These are phyloP conservation scores for Curvularia eragrostidis DNA, from an alignment of 2,329 filamentous ascomycete genomes.

Conservation along the genomic window DNA sequence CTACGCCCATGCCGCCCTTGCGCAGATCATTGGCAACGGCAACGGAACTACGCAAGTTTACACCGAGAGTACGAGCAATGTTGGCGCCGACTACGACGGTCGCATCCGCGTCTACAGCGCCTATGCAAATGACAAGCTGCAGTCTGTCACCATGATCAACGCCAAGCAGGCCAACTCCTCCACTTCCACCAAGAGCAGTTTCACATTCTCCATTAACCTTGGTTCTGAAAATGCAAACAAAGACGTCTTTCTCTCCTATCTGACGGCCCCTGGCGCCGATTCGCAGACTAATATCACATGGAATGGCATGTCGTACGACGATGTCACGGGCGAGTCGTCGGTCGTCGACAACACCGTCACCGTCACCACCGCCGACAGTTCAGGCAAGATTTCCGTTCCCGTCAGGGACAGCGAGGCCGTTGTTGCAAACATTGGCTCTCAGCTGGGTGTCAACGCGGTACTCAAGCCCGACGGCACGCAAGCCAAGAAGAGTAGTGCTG, in stretches of 20 bases:
- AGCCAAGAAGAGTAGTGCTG: slow-evolving; percentile 38
- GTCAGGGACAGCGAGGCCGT: slow-evolving; percentile 57
- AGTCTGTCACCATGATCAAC: slow-evolving; percentile 57
- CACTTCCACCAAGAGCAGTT: slow-evolving; percentile 44
- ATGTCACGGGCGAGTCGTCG: slow-evolving; percentile 51
- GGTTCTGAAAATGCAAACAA: slow-evolving; percentile 50
- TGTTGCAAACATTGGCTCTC: slow-evolving; percentile 54
- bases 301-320: slow-evolving; percentile 57
- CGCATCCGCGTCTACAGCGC: slow-evolving; percentile 55
- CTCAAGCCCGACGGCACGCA: slow-evolving; percentile 36
- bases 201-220: slow-evolving; percentile 54
- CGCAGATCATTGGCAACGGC: slow-evolving; percentile 57
- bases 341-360: slow-evolving; percentile 43
- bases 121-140: slow-evolving; percentile 54
- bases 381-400: slow-evolving; percentile 33
- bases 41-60: slow-evolving; percentile 56
- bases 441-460: slow-evolving; percentile 45
- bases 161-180: slow-evolving; percentile 53
- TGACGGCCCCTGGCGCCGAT: slow-evolving; percentile 57
- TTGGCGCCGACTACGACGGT: slow-evolving; percentile 49
- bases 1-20: slow-evolving; percentile 60
- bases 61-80: slow-evolving; percentile 38
- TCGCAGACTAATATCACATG: slow-evolving; percentile 53
- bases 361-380: slow-evolving; percentile 34
- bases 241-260: slow-evolving; percentile 56